Evolutionary conservation across 345 rosid genomes (phyloP).

Genomic region (Zanthoxylum bungeanum): DNA sequence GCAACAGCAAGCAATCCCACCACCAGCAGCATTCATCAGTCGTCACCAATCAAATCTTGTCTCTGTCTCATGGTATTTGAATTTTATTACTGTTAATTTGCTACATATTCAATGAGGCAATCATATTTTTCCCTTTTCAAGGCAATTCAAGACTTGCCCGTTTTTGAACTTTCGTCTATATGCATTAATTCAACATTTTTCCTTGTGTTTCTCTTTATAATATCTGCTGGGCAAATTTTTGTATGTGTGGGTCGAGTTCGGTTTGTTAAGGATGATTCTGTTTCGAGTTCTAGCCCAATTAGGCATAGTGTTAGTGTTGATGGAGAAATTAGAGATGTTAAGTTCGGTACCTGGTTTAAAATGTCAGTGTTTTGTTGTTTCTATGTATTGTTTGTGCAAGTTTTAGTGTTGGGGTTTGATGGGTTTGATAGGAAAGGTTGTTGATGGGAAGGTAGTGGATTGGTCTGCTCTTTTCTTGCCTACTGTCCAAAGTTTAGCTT

Average conservation of each 20-base stretch:
- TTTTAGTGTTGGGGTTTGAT: conserved; percentile 72
- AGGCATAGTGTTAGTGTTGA: conserved; percentile 38
- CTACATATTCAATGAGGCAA: conserved; percentile 17
- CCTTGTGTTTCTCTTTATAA: conserved; percentile 54
- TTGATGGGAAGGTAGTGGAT: conserved; percentile 40
- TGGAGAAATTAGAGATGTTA: conserved; percentile 43
- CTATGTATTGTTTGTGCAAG: conserved; percentile 66
- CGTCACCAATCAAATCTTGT: no score
- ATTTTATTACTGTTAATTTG: no score
- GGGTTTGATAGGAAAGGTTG: conserved; percentile 59
- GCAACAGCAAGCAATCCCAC: no score
- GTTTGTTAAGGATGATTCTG: conserved; percentile 62
- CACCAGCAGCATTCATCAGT: no score
- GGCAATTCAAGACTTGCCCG: conserved; percentile 44
- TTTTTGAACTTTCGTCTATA: conserved; percentile 67
- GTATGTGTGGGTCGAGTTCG: conserved; percentile 60
- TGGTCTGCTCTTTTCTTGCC: conserved; percentile 64
- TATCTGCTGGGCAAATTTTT: conserved; percentile 63
- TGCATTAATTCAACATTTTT: conserved; percentile 66
- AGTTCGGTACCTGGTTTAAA: conserved; percentile 60
- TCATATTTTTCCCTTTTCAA: conserved; percentile 22
- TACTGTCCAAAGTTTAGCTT: conserved; percentile 69
- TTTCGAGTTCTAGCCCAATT: conserved; percentile 40
- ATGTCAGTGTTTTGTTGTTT: conserved; percentile 64
- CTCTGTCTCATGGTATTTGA: no score